These are phyloP conservation scores for Umbelopsis sp. DNA, from an alignment of 192 early-diverging fungal species.

Conservation along the genomic window DNA sequence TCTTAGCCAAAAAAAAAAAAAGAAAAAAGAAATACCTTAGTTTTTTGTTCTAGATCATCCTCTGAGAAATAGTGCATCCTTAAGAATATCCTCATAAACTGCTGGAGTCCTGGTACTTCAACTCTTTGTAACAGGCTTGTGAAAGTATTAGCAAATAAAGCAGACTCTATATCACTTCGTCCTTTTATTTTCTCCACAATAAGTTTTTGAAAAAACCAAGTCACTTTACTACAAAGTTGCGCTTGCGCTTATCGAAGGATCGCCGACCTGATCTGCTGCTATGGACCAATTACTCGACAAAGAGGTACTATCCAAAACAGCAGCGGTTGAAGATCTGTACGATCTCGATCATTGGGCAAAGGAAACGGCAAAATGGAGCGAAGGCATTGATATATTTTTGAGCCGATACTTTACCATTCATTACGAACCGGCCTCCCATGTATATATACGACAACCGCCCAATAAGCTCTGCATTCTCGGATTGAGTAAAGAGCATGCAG, in stretches of 20 bases:
- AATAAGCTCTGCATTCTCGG: conserved; percentile 15
- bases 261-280: not conserved
- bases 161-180: too few relatives aligned
- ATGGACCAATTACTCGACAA: not conserved
- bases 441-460: not conserved
- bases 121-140: too few relatives aligned
- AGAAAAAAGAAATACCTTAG: too few relatives aligned
- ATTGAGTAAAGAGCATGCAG: not conserved
- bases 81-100: too few relatives aligned
- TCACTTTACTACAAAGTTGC: not conserved
- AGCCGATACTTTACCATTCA: conserved; percentile 5
- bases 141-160: not conserved
- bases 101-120: too few relatives aligned
- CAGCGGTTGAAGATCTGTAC: not conserved
- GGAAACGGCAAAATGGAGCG: not conserved
- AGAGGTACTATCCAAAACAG: conserved; percentile 4
- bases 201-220: not conserved
- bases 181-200: too few relatives aligned
- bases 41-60: too few relatives aligned
- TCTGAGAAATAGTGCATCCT: too few relatives aligned
- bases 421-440: not conserved
- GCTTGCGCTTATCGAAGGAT: not conserved
- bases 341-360: conserved; percentile 8
- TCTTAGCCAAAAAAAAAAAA: too few relatives aligned
- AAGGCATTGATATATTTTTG: not conserved